Base-by-base conservation (phyloP, 2,329 filamentous ascomycete genomes). In the Metarhizium robertsii region DNA sequence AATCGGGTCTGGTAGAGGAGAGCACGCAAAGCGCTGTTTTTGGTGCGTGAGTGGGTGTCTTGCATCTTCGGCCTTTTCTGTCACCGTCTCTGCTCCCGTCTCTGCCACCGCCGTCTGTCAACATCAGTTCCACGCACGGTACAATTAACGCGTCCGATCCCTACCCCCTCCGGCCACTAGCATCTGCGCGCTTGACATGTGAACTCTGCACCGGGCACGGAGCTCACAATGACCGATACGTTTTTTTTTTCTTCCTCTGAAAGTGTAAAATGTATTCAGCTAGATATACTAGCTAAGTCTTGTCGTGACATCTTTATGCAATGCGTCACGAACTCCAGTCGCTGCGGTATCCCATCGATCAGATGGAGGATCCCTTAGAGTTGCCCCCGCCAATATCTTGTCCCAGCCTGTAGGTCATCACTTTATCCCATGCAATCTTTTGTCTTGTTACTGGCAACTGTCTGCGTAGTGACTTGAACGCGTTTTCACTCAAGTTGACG, bases 371-470 rank as follows among this genome's bases (percentile, higher is more conserved):
- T 25, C 25, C 73, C 67, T 75, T 77, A 50, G 76, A 75, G 63
- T 83, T 83, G 53, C 84, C 84, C 52, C 86, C 86, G 18, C 86
- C 85, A 70, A 90, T 89, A 67, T 90, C 87, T 71, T 90, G 87
- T 30, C 88, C 88, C 62, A 95, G 77, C 58, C 90, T 80, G 75
- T 99, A 99, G 63, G 90, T 91, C 49, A 90, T 87, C 62, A 99
- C 90, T 78, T 96, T 96, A 72, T 99, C 92, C 94, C 94, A 99
- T 74, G 99, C 94, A 64, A 99, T 92, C 81, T 96, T 96, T 78
- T 99, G 94, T 67, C 94, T 85, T 59, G 94, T 99, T 58, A 99
- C 91, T 0, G 94, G 94, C 69, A 99, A 76, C 74, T 97, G 94
- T 73, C 94, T 84, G 67, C 94, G 84, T 69, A 99, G 73, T 2